phyloP scores from a whole-genome alignment of 148 eudicot species.

The Rhododendron molle region DNA sequence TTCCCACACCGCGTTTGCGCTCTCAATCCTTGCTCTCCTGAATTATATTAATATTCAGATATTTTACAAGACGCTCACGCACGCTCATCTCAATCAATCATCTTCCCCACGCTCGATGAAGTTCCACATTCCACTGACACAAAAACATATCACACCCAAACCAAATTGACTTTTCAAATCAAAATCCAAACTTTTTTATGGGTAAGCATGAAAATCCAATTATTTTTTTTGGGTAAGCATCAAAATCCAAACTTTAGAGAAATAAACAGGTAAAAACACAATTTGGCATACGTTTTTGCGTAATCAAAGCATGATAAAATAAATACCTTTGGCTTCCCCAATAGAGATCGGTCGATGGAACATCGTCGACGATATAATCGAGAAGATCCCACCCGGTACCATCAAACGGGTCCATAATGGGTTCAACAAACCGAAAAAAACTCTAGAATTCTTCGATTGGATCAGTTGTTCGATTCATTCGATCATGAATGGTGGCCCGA shows the following conservation, averaged over 20 bases:
- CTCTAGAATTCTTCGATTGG: neutral
- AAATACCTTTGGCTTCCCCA: conserved; percentile 46
- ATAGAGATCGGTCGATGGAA: conserved; percentile 41
- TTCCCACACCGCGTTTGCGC: neutral
- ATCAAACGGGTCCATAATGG: conserved; percentile 42
- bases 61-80: neutral
- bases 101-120: neutral
- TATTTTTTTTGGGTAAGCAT: neutral
- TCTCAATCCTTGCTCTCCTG: neutral
- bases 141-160: neutral
- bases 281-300: neutral
- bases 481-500: neutral
- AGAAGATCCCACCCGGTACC: conserved; percentile 45
- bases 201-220: neutral
- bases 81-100: neutral
- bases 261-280: neutral
- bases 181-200: neutral
- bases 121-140: neutral
- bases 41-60: neutral
- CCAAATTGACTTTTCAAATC: neutral
- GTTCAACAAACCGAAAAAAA: neutral
- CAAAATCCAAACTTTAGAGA: neutral
- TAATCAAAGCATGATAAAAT: neutral
- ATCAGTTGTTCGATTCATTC: neutral
- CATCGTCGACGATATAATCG: conserved; percentile 52